A percentile compares a stretch with the other conserved stretches of the same genome.
Conservation (phyloP, 2,329 filamentous ascomycete genomes). For the Arthroderma uncinatum region DNA sequence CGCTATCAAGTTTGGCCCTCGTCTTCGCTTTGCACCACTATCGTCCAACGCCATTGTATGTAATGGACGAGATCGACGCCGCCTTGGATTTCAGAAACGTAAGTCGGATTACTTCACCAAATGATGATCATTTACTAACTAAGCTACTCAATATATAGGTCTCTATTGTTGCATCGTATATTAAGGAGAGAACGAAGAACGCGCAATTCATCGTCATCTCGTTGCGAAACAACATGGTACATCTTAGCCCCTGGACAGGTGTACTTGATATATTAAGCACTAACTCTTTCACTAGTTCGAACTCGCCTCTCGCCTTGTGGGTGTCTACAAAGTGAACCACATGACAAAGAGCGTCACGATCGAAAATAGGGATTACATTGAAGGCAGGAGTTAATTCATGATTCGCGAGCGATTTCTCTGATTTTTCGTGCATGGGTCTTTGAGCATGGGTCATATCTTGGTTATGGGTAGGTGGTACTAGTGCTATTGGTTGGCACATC, state of each 20-base stretch:
- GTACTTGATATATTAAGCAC: neutral
- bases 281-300: conserved; percentile 51
- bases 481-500: neutral
- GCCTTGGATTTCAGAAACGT: conserved; percentile 96
- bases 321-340: conserved; percentile 98
- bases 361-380: conserved; percentile 69
- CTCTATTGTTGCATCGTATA: conserved; percentile 95
- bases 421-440: neutral
- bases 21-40: conserved; percentile 99
- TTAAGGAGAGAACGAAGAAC: conserved; percentile 98
- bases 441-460: neutral
- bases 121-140: conserved; percentile 1
- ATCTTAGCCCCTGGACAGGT: conserved; percentile 1
- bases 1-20: conserved; percentile 77
- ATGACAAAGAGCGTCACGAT: conserved; percentile 92
- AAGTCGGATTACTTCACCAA: conserved; percentile 37
- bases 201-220: conserved; percentile 99
- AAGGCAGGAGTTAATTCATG: neutral
- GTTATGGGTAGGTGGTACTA: neutral
- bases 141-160: conserved; percentile 46
- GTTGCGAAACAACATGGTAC: conserved; percentile 85
- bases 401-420: neutral
- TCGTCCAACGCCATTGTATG: conserved; percentile 92
- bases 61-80: conserved; percentile 99
- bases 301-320: conserved; percentile 84